These are phyloP conservation scores for Scheffersomyces lignicola DNA, from an alignment of 1,139 yeast genomes.

Conservation along the genomic window DNA sequence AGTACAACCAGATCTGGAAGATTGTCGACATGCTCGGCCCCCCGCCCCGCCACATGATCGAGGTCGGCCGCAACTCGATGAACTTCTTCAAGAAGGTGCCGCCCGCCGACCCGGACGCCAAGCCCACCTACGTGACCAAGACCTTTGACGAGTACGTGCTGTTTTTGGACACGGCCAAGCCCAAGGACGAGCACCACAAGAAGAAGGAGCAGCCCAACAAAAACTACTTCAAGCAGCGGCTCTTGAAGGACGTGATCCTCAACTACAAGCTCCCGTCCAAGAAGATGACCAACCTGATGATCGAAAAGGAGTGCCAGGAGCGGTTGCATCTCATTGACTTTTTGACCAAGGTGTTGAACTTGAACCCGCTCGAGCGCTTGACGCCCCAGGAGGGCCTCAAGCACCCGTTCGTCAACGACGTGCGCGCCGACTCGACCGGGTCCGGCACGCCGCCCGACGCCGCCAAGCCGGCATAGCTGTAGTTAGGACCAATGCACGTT, in stretches of 20 bases:
- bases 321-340: constrained; percentile 76
- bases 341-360: constrained; percentile 69
- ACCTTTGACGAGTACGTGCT: constrained; percentile 40
- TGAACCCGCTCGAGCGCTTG: constrained; percentile 93
- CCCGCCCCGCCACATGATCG: constrained; percentile 97
- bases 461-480: too few species aligned
- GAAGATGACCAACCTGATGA: constrained; percentile 63
- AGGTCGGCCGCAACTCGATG: constrained; percentile 82
- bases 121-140: constrained; percentile 33
- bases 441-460: background rate
- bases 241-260: constrained; percentile 70
- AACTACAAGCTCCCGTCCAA: constrained; percentile 73
- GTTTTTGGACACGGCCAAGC: constrained; percentile 27
- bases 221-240: constrained; percentile 76
- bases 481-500: too few species aligned
- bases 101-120: constrained; percentile 24
- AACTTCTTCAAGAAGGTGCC: constrained; percentile 60
- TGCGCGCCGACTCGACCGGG: constrained; percentile 6
- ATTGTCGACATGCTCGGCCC: constrained; percentile 80
- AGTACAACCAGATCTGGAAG: constrained; percentile 83
- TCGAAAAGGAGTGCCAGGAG: constrained; percentile 72
- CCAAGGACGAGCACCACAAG: constrained; percentile 50
- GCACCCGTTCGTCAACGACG: constrained; percentile 78
- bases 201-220: constrained; percentile 78
- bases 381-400: constrained; percentile 93